phyloP scores from a whole-genome alignment of 2,329 filamentous ascomycete genomes.

The Hypoxylon rubiginosum region DNA sequence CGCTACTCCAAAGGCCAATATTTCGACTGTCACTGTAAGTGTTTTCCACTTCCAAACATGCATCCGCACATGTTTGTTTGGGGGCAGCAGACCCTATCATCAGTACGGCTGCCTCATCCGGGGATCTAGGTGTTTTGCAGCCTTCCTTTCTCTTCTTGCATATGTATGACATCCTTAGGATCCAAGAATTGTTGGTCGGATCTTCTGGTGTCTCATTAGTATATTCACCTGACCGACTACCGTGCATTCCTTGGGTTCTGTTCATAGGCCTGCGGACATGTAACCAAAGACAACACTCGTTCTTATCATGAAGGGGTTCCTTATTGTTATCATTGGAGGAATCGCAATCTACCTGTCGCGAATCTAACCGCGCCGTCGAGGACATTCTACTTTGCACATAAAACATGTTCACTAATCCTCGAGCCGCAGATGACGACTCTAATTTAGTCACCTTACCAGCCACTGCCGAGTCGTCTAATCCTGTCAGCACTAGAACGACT shows the following conservation, averaged over 20 bases:
- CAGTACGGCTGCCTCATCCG: slow-evolving; percentile 6
- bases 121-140: background rate
- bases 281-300: background rate
- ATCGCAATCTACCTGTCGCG: background rate
- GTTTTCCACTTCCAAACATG: slow-evolving; percentile 4
- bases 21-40: slow-evolving; percentile 91
- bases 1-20: slow-evolving; percentile 88
- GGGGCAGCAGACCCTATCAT: slow-evolving; percentile 5
- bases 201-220: background rate
- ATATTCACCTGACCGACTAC: background rate
- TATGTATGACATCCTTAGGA: background rate
- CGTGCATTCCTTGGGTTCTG: background rate
- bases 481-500: slow-evolving; percentile 77
- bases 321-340: slow-evolving; percentile 7
- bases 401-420: slow-evolving; percentile 35
- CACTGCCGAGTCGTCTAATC: slow-evolving; percentile 46
- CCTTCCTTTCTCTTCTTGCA: background rate
- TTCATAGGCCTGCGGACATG: background rate
- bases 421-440: slow-evolving; percentile 81
- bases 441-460: slow-evolving; percentile 76
- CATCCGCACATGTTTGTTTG: slow-evolving; percentile 7
- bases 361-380: background rate
- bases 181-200: background rate
- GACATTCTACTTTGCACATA: slow-evolving; percentile 7
- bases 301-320: slow-evolving; percentile 2